Percentiles rank a stretch among this genome's conserved stretches.
Evolutionary conservation across 2,329 filamentous ascomycete species (phyloP).

Genomic region (Tolypocladium album): DNA sequence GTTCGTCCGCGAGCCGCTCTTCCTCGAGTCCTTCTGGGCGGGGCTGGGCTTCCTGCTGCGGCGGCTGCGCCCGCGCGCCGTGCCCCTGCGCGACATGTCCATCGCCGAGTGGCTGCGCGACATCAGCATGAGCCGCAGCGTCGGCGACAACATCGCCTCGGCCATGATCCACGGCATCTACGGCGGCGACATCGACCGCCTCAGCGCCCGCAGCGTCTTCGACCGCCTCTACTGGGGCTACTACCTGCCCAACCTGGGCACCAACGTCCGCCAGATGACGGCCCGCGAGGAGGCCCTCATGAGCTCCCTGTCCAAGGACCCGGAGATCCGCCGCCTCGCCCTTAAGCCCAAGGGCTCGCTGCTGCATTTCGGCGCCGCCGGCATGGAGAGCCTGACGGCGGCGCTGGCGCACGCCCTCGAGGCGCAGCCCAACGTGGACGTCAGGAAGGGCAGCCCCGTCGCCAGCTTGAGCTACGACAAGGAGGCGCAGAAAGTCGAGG

Average conservation of each 20-base stretch:
- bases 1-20: conserved; percentile 20
- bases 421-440: conserved; percentile 45
- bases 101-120: conserved; percentile 24
- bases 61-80: conserved; percentile 7
- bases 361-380: conserved; percentile 32
- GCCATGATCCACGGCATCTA: conserved; percentile 81
- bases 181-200: conserved; percentile 72
- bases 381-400: conserved; percentile 51
- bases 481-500: conserved; percentile 27
- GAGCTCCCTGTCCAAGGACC: conserved; percentile 14
- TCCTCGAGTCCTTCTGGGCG: conserved; percentile 17
- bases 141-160: conserved; percentile 65
- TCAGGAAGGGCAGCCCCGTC: conserved; percentile 41
- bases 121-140: conserved; percentile 15
- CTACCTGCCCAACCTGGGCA: conserved; percentile 13
- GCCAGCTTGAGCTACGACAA: conserved; percentile 30
- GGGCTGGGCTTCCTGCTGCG: conserved; percentile 14
- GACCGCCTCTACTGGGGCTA: conserved; percentile 19
- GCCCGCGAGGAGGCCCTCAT: conserved; percentile 17
- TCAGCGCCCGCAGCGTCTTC: conserved; percentile 58
- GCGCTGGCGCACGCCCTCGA: conserved; percentile 41
- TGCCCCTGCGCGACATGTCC: conserved; percentile 19
- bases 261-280: conserved; percentile 32
- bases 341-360: conserved; percentile 18
- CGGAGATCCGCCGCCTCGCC: conserved; percentile 18